A percentile compares a stretch with the other conserved stretches of the same genome.
Conservation (phyloP, 208 protist species). For the Blastocrithidia nonstop region DNA sequence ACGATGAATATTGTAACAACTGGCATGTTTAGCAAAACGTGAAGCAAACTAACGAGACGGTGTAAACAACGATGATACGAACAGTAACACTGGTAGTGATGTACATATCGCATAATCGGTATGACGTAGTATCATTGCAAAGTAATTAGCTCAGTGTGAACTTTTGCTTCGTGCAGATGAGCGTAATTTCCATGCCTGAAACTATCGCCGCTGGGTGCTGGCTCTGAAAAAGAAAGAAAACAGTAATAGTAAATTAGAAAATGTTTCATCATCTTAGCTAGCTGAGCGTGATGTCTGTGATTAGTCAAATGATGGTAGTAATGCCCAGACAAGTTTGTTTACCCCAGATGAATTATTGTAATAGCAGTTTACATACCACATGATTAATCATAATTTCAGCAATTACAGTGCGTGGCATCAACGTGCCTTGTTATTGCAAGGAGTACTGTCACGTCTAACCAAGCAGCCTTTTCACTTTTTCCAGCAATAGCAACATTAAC, state of each 20-base stretch:
- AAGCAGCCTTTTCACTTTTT: background rate
- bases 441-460: slow-evolving; percentile 11
- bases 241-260: slow-evolving; percentile 1
- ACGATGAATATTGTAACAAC: slow-evolving; percentile 54
- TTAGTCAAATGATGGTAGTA: background rate
- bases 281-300: background rate
- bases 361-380: slow-evolving; percentile 60
- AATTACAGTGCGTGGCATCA: slow-evolving; percentile 97
- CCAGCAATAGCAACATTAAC: background rate
- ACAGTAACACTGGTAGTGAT: background rate
- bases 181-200: slow-evolving; percentile 86
- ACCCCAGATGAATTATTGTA: slow-evolving; percentile 28
- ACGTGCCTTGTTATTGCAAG: slow-evolving; percentile 37
- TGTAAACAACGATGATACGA: background rate
- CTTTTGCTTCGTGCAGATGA: slow-evolving; percentile 61
- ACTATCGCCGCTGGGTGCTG: slow-evolving; percentile 58
- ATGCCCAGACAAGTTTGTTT: slow-evolving; percentile 8
- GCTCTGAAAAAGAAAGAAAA: background rate
- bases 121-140: slow-evolving; percentile 18
- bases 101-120: slow-evolving; percentile 2
- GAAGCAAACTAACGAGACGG: background rate
- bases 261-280: background rate
- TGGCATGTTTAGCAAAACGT: slow-evolving; percentile 13
- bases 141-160: slow-evolving; percentile 55
- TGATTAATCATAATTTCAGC: slow-evolving; percentile 91